A percentile compares a stretch with the other conserved stretches of the same genome.
Conservation (phyloP, 495 filamentous ascomycete genomes). For the Bryoglossum gracile region DNA sequence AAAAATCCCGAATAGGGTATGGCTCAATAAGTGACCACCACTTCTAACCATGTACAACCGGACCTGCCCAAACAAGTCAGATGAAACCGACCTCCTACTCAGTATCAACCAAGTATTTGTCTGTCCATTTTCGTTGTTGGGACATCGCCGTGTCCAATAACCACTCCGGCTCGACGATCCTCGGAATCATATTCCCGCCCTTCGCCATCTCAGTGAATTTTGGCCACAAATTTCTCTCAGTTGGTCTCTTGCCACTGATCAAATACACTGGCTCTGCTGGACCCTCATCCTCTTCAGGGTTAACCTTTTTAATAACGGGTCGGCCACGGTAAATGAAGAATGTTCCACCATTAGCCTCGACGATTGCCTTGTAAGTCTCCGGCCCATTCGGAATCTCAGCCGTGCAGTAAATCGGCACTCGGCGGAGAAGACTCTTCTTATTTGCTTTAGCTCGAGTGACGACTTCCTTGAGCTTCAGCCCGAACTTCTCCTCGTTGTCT, state of each 20-base stretch:
- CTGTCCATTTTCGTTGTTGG: slow-evolving; percentile 61
- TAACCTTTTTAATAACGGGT: slow-evolving; percentile 47
- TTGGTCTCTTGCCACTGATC: slow-evolving; percentile 52
- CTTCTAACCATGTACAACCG: slow-evolving; percentile 1
- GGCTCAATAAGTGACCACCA: not conserved
- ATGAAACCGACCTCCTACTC: slow-evolving; percentile 7
- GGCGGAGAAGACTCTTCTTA: slow-evolving; percentile 61
- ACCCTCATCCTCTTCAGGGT: slow-evolving; percentile 47
- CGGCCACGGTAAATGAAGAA: slow-evolving; percentile 68
- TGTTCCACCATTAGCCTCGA: slow-evolving; percentile 78
- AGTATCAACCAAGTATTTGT: slow-evolving; percentile 44
- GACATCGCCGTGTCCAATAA: slow-evolving; percentile 80
- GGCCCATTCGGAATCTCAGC: slow-evolving; percentile 68
- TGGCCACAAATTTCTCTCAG: slow-evolving; percentile 70
- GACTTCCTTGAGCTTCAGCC: slow-evolving; percentile 57
- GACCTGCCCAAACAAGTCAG: slow-evolving; percentile 1
- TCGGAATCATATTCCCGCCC: slow-evolving; percentile 60
- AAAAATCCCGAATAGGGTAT: no score
- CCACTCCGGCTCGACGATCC: slow-evolving; percentile 82
- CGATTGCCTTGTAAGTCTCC: slow-evolving; percentile 76
- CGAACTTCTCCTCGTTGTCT: slow-evolving; percentile 60
- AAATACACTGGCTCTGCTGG: slow-evolving; percentile 70
- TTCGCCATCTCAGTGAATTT: slow-evolving; percentile 71
- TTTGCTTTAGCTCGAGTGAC: slow-evolving; percentile 65
- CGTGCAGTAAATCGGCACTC: slow-evolving; percentile 74